phyloP scores from a whole-genome alignment of 176 grass and related monocot species.

The Guadua angustifolia region DNA sequence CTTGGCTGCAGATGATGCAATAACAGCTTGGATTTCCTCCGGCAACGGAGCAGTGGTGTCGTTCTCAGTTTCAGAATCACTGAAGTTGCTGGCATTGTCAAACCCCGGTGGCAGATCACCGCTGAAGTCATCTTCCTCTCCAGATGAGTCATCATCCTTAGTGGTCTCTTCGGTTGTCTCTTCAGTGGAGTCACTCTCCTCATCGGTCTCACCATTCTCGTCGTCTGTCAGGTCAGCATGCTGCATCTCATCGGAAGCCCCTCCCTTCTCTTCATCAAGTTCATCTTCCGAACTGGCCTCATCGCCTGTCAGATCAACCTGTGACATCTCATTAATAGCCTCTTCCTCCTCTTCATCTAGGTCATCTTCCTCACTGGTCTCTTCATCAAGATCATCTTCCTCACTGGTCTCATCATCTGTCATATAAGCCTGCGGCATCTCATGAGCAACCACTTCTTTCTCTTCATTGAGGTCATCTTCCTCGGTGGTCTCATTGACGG shows the following conservation, averaged over 20 bases:
- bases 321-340: constrained; percentile 11
- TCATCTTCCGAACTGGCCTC: constrained; percentile 9
- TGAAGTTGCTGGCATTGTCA: neutral
- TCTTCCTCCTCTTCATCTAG: constrained; percentile 22
- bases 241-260: neutral
- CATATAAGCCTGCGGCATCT: neutral
- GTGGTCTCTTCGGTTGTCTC: neutral
- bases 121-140: constrained; percentile 56
- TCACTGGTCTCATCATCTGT: constrained; percentile 3
- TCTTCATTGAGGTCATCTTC: neutral
- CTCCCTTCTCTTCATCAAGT: constrained; percentile 10
- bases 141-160: constrained; percentile 1
- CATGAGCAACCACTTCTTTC: neutral
- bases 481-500: neutral
- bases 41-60: neutral
- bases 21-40: neutral
- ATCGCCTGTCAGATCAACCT: neutral
- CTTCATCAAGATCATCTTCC: constrained; percentile 4
- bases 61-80: constrained; percentile 38
- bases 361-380: neutral
- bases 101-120: constrained; percentile 44
- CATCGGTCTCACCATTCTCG: neutral
- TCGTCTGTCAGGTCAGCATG: neutral
- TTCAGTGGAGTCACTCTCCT: neutral
- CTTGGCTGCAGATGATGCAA: constrained; percentile 51